Base-by-base conservation (phyloP, 805 yeast genomes). In the Metschnikowia kunwiensis region DNA sequence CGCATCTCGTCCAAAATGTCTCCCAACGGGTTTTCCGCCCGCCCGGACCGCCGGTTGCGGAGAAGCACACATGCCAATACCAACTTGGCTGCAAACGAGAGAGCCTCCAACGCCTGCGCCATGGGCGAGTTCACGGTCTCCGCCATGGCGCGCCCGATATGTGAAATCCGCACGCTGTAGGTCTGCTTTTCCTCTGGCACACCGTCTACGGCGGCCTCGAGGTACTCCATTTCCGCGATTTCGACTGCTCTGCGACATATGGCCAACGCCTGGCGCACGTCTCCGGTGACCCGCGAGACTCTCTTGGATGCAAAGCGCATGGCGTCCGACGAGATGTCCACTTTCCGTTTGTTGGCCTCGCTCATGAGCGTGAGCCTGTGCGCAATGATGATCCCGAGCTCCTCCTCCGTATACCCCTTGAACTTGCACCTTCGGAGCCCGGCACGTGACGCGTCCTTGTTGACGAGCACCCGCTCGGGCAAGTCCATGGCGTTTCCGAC, bases 401-500 rank as follows among this genome's bases (percentile, higher is more conserved):
- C 93, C 33, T 75, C 77, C 55, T 78, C 83, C 0, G 88, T 79
- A 57, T 93, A 93, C 3, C 97, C 96, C 1, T 87, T 77, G 53
- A 93, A 93, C 60, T 84, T 86, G 26, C 91, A 74, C 59, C 97
- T 75, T 7, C 85, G 78, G 24, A 89, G 69, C 1, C 99, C 99
- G 40, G 93, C 68, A 47, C 99, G 77, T 1, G 96, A 86, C 0
- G 96, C 82, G 3, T 88, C 83, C 60, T 93, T 93, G 60, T 87
- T 91, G 13, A 93, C 79, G 25, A 93, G 65, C 33, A 81, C 72
- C 35, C 96, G 69, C 56, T 93, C 98, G 0, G 98, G 97, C 31
- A 93, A 65, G 63, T 93, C 97, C 96, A 93, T 88, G 0, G 97
- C 89, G 58, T 93, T 93, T 4, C 97, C 97, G 20, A 93, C 88